Base-by-base conservation (phyloP, 2,329 filamentous ascomycete species). In the Grosmannia clavigera region DNA sequence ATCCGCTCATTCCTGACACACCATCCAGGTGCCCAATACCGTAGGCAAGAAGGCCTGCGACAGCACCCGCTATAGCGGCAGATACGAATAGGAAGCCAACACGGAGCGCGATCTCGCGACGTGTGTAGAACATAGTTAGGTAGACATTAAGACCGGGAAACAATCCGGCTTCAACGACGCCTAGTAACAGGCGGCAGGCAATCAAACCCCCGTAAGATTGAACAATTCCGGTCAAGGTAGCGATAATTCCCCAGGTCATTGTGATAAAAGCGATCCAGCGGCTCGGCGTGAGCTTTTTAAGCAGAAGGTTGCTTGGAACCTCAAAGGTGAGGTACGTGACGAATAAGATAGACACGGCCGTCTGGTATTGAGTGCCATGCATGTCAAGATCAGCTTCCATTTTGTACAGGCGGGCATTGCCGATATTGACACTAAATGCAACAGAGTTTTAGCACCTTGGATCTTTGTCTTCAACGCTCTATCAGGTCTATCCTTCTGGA, bases 121-220 rank as follows among this genome's bases (percentile, higher is more conserved):
- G 87, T 55, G 83, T 87, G 73, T 91, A 91, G 75, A 89, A 90
- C 64, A 90, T 80, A 0, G 87, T 90, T 22, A 91, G 76, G 65
- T 89, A 89, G 25, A 86, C 72, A 5, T 81, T 84, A 64, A 87
- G 72, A 0, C 86, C 86, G 0, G 87, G 86, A 64, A 89, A 88
- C 0, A 89, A 73, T 0, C 86, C 86, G 0, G 83, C 85, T 71
- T 89, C 86, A 48, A 88, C 78, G 6, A 80, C 75, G 5, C 87
- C 87, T 0, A 91, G 79, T 16, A 90, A 72, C 0, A 91, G 68
- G 5, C 87, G 83, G 64, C 83, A 85, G 7, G 81, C 86, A n/a
- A 91, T 73, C 4, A 92, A 74, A 2, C 81, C 77, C 51, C 76
- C 81, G 67, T 85, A 90, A 63, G 76, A 84, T 50, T 85, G 75